phyloP scores from a whole-genome alignment of 2,329 filamentous ascomycete genomes.

The Fusarium oligoseptatum region DNA sequence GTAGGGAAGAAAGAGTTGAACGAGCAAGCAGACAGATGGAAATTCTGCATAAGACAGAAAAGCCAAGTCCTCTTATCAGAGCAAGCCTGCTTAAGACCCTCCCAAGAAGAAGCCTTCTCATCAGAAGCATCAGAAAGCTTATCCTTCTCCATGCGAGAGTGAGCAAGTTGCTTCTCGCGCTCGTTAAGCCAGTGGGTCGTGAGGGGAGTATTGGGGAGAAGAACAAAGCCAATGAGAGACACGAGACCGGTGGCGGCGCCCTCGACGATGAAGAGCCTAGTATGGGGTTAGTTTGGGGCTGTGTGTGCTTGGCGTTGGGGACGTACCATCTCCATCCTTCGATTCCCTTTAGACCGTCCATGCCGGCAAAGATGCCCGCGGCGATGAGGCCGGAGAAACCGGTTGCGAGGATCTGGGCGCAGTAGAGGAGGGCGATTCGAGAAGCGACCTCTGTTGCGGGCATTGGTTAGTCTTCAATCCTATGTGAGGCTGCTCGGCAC shows the following conservation, averaged over 20 bases:
- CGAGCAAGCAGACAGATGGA: constrained; percentile 63
- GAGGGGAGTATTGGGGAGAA: constrained; percentile 56
- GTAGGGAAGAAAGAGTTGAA: constrained; percentile 62
- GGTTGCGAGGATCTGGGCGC: constrained; percentile 75
- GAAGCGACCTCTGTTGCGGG: constrained; percentile 70
- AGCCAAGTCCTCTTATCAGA: constrained; percentile 66
- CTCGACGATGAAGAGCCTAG: constrained; percentile 62
- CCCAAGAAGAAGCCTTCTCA: constrained; percentile 55
- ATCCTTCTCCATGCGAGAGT: constrained; percentile 63
- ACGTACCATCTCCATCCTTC: constrained; percentile 71
- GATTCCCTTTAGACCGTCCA: constrained; percentile 62
- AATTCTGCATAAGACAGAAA: constrained; percentile 68
- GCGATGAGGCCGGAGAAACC: constrained; percentile 75
- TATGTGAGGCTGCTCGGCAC: not conserved
- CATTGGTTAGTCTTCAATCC: not conserved
- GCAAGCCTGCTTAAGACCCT: constrained; percentile 63
- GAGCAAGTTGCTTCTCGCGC: constrained; percentile 62
- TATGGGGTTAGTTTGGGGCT: not conserved
- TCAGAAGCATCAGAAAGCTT: constrained; percentile 61
- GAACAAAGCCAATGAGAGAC: constrained; percentile 48
- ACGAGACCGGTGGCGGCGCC: constrained; percentile 59
- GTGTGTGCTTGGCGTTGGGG: accelerated
- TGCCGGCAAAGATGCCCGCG: constrained; percentile 67
- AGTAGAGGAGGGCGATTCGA: constrained; percentile 69
- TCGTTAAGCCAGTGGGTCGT: constrained; percentile 60